Evolutionary conservation across 2,329 filamentous ascomycete species (phyloP).

Genomic region (Venturia oleaginea): DNA sequence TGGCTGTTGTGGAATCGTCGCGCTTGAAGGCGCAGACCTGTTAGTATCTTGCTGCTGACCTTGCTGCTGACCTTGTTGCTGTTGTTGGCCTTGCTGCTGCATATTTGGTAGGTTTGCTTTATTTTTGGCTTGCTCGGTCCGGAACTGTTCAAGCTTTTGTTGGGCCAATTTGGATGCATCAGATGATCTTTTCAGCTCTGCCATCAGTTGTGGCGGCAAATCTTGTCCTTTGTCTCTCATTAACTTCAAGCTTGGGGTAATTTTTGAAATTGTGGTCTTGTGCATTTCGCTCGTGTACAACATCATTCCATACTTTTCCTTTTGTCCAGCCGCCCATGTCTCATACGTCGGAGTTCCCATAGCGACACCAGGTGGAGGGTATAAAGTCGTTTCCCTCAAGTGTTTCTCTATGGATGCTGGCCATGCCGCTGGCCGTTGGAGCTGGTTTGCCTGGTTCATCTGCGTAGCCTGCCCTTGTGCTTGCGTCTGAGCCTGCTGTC

Average conservation of each 20-base stretch:
- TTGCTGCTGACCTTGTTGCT: slow-evolving; percentile 3
- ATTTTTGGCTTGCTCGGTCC: slow-evolving; percentile 11
- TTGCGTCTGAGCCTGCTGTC: slow-evolving; percentile 18
- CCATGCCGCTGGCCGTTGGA: slow-evolving; percentile 19
- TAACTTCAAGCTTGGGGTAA: slow-evolving; percentile 24
- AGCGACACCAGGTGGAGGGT: slow-evolving; percentile 22
- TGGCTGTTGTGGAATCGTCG: slow-evolving; percentile 19
- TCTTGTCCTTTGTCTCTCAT: slow-evolving; percentile 26
- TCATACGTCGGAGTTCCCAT: slow-evolving; percentile 29
- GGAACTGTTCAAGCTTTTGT: slow-evolving; percentile 17
- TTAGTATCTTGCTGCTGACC: slow-evolving; percentile 16
- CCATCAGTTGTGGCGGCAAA: slow-evolving; percentile 24
- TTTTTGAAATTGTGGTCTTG: slow-evolving; percentile 21
- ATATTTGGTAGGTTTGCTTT: slow-evolving; percentile 5
- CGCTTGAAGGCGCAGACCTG: slow-evolving; percentile 1
- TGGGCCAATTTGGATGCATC: slow-evolving; percentile 28
- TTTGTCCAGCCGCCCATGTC: slow-evolving; percentile 27
- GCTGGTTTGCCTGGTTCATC: slow-evolving; percentile 22
- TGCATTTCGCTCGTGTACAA: slow-evolving; percentile 23
- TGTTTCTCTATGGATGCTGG: slow-evolving; percentile 27
- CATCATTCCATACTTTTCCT: slow-evolving; percentile 27
- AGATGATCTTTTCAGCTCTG: slow-evolving; percentile 23
- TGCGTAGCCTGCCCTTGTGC: slow-evolving; percentile 17
- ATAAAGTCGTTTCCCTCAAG: slow-evolving; percentile 27
- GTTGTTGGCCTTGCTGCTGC: slow-evolving; percentile 15